Percentiles rank a stretch among this genome's conserved stretches.
These are phyloP conservation scores for Backusella morwellensis DNA, from an alignment of 192 early-diverging fungal genomes.

Conservation along the genomic window DNA sequence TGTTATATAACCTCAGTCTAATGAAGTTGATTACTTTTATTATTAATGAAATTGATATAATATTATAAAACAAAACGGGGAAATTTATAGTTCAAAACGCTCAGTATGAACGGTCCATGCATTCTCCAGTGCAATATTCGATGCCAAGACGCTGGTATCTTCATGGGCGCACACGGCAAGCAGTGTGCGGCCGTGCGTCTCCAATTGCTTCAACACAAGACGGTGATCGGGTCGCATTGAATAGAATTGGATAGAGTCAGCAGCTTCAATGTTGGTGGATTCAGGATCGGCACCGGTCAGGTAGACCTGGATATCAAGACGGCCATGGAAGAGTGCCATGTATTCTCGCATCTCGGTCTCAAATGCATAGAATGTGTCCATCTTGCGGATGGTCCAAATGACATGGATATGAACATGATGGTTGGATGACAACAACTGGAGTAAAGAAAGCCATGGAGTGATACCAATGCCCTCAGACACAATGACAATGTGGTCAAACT, in stretches of 20 bases:
- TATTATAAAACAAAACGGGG: not conserved
- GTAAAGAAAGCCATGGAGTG: constrained; percentile 23
- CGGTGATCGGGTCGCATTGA: not conserved
- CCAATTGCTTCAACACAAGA: not conserved
- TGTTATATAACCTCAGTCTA: too few species aligned
- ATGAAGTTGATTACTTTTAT: not conserved
- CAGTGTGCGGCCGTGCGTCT: not conserved
- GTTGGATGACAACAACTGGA: not conserved
- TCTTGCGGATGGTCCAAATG: not conserved
- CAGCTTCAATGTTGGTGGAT: not conserved
- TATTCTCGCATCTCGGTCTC: not conserved
- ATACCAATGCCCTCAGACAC: constrained; percentile 29
- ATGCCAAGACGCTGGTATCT: not conserved
- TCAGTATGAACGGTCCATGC: not conserved
- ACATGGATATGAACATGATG: not conserved
- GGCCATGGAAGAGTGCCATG: not conserved
- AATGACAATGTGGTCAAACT: constrained; percentile 1
- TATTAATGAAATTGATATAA: not conserved
- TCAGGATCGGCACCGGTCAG: not conserved
- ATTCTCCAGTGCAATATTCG: not conserved
- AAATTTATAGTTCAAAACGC: not conserved
- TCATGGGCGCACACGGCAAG: not conserved
- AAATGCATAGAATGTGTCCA: constrained; percentile 8
- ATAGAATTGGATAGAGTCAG: not conserved
- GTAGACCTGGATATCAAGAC: not conserved